phyloP scores from a whole-genome alignment of 2,329 filamentous ascomycete genomes.

The Colletotrichum acutatum region DNA sequence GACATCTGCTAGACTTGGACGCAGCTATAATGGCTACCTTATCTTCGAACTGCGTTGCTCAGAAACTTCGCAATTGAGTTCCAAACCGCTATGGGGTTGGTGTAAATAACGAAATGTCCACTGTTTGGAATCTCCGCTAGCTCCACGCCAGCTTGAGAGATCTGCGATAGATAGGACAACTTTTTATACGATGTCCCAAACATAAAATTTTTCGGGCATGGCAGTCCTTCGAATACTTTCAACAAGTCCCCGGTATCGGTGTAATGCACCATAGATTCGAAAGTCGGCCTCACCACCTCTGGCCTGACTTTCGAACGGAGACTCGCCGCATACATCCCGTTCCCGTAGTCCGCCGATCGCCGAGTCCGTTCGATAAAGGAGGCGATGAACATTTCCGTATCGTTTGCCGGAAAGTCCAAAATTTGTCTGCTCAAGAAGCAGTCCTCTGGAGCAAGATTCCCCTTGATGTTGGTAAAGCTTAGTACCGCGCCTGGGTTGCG shows the following conservation, averaged over 20 bases:
- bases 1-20: no score
- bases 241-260: conserved; percentile 38
- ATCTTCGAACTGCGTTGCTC: no score
- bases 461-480: conserved; percentile 42
- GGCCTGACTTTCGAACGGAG: conserved; percentile 34
- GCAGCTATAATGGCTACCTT: no score
- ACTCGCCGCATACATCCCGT: conserved; percentile 35
- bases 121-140: conserved; percentile 38
- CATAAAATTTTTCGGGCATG: conserved; percentile 38
- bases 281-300: conserved; percentile 37
- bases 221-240: conserved; percentile 30
- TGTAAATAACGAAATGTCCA: conserved; percentile 43
- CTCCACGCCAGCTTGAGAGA: conserved; percentile 34
- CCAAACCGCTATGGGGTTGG: conserved; percentile 37
- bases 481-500: conserved; percentile 12
- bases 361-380: conserved; percentile 33
- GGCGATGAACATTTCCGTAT: neutral
- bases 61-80: conserved; percentile 2
- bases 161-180: conserved; percentile 33
- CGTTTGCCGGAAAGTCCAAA: conserved; percentile 17
- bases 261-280: conserved; percentile 41
- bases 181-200: conserved; percentile 34
- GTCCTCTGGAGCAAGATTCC: conserved; percentile 41
- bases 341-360: conserved; percentile 26
- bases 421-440: conserved; percentile 42